Percentiles rank a stretch among this genome's conserved stretches.
Conservation (phyloP, 2,329 filamentous ascomycete species). For the Pyrenophora graminea region DNA sequence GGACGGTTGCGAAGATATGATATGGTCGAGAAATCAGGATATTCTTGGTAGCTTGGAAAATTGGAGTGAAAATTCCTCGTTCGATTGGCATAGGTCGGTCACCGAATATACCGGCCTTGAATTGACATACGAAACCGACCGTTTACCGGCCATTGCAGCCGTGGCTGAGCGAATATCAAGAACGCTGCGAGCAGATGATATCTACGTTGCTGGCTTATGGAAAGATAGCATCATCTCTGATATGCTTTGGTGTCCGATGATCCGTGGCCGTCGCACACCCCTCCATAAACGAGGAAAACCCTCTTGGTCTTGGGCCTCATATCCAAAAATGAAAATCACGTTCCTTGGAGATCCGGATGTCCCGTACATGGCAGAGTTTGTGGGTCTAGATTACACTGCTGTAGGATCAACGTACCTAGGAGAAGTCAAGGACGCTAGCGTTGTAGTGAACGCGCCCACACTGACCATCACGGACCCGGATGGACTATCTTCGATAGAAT, state of each 20-base stretch:
- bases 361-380: neutral
- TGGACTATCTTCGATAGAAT: no score
- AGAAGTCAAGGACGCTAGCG: neutral
- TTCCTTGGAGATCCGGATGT: no score
- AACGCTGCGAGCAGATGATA: neutral
- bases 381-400: neutral
- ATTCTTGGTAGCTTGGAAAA: no score
- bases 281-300: neutral
- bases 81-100: neutral
- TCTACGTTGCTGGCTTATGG: neutral
- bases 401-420: neutral
- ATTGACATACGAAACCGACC: neutral
- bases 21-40: no score
- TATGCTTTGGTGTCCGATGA: fast-evolving
- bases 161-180: neutral
- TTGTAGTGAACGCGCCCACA: neutral
- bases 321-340: neutral
- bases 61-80: neutral
- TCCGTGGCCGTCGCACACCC: neutral
- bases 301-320: conserved; percentile 1
- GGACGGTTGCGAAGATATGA: neutral
- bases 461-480: neutral
- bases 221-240: neutral
- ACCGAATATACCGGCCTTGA: fast-evolving
- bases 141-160: neutral